Base-by-base conservation (phyloP, 1,284 basidiomycete genomes). In the Ustilago crameri region DNA sequence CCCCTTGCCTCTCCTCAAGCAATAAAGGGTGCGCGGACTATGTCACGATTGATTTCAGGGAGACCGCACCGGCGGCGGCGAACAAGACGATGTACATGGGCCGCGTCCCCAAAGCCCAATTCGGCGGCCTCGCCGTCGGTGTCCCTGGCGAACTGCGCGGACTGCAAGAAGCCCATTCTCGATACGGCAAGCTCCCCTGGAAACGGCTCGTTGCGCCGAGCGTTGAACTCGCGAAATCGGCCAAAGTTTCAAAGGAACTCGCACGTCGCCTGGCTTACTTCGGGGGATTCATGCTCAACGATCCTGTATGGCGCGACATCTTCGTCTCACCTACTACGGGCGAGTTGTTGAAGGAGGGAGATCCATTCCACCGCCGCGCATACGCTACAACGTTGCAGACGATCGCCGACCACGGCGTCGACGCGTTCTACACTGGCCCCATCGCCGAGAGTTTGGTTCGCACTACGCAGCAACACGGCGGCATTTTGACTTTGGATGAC, bases 401-500 rank as follows among this genome's bases (percentile, higher is more conserved):
- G 15, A 69, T 83, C 10, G 72, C 78, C 5, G 43, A 59, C 15
- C 24, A 78, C 5, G 82, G 82, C 22, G 45, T 72, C 3, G 61
- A 79, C 9, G 75, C 59, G 4, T 78, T 83, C 32, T 83, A 83
- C 48, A 54, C 90, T 87, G 93, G 93, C 24, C 84, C 87, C 17
- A 90, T 95, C 77, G 91, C 92, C 9, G 87, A 91, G 60, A 86
- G 89, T 32, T 86, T 93, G 42, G 84, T 94, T 26, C 84, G 85
- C 53, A 92, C 92, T 75, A 87, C 91, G 43, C 87, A 85, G 45
- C 82, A 84, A 0, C 50, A 55, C 9, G 93, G 93, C n/a, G 93
- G 93, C 2, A 90, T 93, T 49, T 84, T 95, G 72, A 88, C 91
- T 0, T 85, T 88, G 57, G 85, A 86, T 50, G 93, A 95, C 83